Percentiles rank a stretch among this genome's conserved stretches.
These are phyloP conservation scores for Acacia pycnantha DNA, from an alignment of 331 rosid species.

Conservation along the genomic window DNA sequence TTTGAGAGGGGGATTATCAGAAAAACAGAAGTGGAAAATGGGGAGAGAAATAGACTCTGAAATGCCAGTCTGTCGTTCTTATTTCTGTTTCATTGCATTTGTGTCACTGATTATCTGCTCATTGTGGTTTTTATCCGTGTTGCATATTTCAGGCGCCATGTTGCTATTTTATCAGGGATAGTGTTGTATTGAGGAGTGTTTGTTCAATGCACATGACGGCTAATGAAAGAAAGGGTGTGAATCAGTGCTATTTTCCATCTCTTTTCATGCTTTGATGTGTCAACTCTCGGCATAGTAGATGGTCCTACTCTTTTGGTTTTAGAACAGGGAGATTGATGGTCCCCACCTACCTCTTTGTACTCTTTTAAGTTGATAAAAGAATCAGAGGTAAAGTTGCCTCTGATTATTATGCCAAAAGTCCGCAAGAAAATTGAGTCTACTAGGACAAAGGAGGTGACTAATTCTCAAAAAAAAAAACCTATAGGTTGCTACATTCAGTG, in stretches of 20 bases:
- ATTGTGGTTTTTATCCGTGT: background rate
- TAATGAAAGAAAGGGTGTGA: background rate
- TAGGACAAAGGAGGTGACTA: conserved; percentile 2
- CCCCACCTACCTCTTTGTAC: background rate
- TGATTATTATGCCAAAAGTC: background rate
- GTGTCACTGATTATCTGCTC: background rate
- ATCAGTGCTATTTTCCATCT: background rate
- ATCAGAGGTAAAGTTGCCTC: background rate
- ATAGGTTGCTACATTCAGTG: background rate
- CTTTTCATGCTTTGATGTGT: no score
- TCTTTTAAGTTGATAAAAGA: background rate
- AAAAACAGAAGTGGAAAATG: background rate
- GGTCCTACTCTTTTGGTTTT: no score
- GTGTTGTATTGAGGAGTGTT: background rate
- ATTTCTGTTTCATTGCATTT: background rate
- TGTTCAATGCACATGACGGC: background rate
- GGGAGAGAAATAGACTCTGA: background rate
- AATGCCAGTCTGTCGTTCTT: background rate
- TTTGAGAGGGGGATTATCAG: background rate
- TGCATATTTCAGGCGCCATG: background rate
- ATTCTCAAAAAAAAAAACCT: background rate
- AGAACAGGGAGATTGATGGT: no score
- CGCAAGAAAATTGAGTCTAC: background rate
- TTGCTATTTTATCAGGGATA: background rate
- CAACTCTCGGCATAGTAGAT: no score